These are phyloP conservation scores for Nakataea oryzae DNA, from an alignment of 2,329 filamentous ascomycete species.

Conservation along the genomic window DNA sequence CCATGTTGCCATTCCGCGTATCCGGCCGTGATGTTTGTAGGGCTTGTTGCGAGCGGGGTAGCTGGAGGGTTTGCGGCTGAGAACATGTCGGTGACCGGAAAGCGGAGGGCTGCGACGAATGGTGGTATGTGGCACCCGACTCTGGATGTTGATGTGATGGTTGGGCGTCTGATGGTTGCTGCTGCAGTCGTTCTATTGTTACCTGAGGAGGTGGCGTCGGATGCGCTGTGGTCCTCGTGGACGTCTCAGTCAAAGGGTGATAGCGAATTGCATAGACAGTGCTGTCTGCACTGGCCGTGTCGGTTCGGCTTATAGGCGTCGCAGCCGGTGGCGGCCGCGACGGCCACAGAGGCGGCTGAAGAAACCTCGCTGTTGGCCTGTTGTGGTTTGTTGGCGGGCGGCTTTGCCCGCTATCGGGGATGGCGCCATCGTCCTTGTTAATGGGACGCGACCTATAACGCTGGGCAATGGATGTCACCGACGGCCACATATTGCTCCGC, in stretches of 20 bases:
- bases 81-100: neutral
- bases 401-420: neutral
- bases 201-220: conserved; percentile 9
- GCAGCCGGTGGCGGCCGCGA: conserved; percentile 41
- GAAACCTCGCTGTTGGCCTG: conserved; percentile 18
- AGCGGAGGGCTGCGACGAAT: neutral
- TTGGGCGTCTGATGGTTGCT: neutral
- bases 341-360: conserved; percentile 44
- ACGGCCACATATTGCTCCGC: conserved; percentile 26
- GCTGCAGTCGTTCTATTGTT: conserved; percentile 9
- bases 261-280: conserved; percentile 55
- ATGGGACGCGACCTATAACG: conserved; percentile 21
- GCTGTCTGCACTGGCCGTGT: conserved; percentile 53
- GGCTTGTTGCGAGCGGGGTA: neutral
- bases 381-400: conserved; percentile 10
- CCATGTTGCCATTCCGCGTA: neutral
- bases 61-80: neutral
- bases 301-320: conserved; percentile 49
- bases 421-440: conserved; percentile 8
- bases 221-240: conserved; percentile 33
- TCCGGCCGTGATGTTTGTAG: neutral
- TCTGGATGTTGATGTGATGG: neutral
- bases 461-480: conserved; percentile 26
- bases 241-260: conserved; percentile 43
- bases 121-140: neutral